Percentiles rank a stretch among this genome's conserved stretches.
Evolutionary conservation across 768 basidiomycete species (phyloP).

Genomic region (Pleurotus cornucopiae): DNA sequence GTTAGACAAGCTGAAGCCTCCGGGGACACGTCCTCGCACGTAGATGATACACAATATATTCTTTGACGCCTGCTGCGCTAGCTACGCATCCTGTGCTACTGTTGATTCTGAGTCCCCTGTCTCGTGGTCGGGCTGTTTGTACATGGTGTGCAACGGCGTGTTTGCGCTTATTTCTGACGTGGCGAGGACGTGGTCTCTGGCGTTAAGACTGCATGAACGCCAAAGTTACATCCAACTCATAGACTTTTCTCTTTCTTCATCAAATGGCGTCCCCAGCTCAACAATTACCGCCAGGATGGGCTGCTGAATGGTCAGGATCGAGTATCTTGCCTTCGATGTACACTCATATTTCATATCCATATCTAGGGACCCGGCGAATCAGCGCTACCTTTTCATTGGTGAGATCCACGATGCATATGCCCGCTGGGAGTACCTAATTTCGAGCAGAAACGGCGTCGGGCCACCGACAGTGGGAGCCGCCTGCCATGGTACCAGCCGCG

Average conservation of each 20-base stretch:
- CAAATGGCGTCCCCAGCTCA: slow-evolving; percentile 50
- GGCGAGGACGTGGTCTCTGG: slow-evolving; percentile 5
- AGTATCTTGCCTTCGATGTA: slow-evolving; percentile 14
- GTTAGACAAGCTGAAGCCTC: slow-evolving; percentile 28
- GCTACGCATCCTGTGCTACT: neutral
- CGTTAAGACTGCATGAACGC: slow-evolving; percentile 11
- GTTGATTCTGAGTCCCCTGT: neutral
- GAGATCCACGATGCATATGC: slow-evolving; percentile 25
- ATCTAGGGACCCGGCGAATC: slow-evolving; percentile 71
- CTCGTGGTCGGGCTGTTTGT: neutral
- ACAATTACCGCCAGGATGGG: slow-evolving; percentile 89
- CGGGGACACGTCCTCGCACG: neutral
- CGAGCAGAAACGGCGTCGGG: slow-evolving; percentile 75
- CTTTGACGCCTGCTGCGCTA: neutral
- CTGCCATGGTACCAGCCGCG: slow-evolving; percentile 34
- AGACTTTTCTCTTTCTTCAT: slow-evolving; percentile 13
- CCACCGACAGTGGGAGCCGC: slow-evolving; percentile 87
- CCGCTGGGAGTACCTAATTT: slow-evolving; percentile 13
- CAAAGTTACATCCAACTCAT: slow-evolving; percentile 13
- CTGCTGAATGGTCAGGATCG: slow-evolving; percentile 73
- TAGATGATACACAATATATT: neutral
- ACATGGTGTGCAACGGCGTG: slow-evolving; percentile 7
- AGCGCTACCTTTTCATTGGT: slow-evolving; percentile 90
- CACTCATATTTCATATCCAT: slow-evolving; percentile 13
- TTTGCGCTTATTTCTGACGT: slow-evolving; percentile 12